These are phyloP conservation scores for Escovopsis sp. DNA, from an alignment of 2,329 filamentous ascomycete genomes.

Conservation along the genomic window DNA sequence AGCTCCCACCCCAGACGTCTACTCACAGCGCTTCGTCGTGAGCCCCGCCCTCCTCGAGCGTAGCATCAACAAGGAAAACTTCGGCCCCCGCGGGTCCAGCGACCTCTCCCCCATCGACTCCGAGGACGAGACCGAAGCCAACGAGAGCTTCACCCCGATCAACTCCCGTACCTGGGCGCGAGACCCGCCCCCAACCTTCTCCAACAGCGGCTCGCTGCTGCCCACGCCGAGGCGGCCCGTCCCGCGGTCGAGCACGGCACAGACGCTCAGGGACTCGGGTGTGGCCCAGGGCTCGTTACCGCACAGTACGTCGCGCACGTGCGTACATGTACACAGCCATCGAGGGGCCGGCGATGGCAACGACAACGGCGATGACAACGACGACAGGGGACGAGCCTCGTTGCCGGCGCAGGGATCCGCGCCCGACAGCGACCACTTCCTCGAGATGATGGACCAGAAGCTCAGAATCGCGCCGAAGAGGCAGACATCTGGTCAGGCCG, in stretches of 20 bases:
- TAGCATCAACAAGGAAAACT: slow-evolving; percentile 4
- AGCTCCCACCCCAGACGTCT: too few species aligned
- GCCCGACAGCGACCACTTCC: slow-evolving; percentile 6
- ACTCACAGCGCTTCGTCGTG: too few species aligned
- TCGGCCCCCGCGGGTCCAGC: slow-evolving; percentile 1
- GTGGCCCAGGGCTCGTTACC: too few species aligned
- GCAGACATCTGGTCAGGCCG: background rate
- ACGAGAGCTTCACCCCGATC: slow-evolving; percentile 2
- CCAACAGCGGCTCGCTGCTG: slow-evolving; percentile 4
- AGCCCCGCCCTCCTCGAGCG: too few species aligned
- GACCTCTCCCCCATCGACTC: background rate
- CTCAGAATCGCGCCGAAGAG: slow-evolving; percentile 3
- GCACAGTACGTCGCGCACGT: too few species aligned
- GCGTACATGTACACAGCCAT: too few species aligned
- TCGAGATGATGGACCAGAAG: slow-evolving; percentile 8
- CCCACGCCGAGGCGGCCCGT: background rate
- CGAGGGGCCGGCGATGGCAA: too few species aligned
- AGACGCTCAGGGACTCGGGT: background rate
- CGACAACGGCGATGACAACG: background rate
- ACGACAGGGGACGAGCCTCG: background rate
- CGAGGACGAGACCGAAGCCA: background rate
- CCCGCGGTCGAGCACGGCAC: background rate
- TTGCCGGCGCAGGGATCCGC: background rate
- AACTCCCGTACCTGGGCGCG: slow-evolving; percentile 5
- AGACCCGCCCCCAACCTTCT: slow-evolving; percentile 4